Evolutionary conservation across 2,329 filamentous ascomycete species (phyloP).

Genomic region (Colletotrichum sp.): DNA sequence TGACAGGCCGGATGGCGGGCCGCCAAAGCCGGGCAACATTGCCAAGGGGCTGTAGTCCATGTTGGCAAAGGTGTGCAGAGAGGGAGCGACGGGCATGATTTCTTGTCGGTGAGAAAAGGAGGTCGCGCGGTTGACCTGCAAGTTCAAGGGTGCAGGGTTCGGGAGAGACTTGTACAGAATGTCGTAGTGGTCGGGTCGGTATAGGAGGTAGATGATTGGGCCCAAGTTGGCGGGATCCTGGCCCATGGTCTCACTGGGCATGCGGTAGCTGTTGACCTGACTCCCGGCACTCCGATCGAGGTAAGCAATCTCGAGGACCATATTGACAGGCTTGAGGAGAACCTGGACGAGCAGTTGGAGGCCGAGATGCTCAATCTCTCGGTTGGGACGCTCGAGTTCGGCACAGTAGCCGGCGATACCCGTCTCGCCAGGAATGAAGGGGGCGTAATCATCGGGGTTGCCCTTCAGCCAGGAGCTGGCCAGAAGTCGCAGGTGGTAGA

Average conservation of each 20-base stretch:
- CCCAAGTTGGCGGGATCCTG: conserved; percentile 48
- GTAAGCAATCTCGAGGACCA: conserved; percentile 88
- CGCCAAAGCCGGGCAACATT: conserved; percentile 51
- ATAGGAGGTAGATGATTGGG: conserved; percentile 63
- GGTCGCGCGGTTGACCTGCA: conserved; percentile 61
- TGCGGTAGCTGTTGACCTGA: conserved; percentile 74
- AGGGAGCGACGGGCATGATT: conserved; percentile 43
- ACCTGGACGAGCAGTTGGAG: conserved; percentile 78
- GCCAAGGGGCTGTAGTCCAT: conserved; percentile 48
- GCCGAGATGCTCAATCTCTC: conserved; percentile 92
- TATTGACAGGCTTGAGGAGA: conserved; percentile 77
- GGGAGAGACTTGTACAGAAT: conserved; percentile 73
- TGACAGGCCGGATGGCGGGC: conserved; percentile 31
- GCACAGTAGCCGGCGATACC: conserved; percentile 72
- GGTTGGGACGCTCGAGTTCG: conserved; percentile 74
- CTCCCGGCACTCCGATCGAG: conserved; percentile 84
- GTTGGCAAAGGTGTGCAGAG: conserved; percentile 45
- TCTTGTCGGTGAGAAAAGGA: conserved; percentile 50
- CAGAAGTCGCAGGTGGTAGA: conserved; percentile 84
- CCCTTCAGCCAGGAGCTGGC: conserved; percentile 85
- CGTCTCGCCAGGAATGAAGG: conserved; percentile 68
- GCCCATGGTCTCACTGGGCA: conserved; percentile 59
- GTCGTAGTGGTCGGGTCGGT: conserved; percentile 87
- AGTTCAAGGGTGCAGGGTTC: conserved; percentile 31
- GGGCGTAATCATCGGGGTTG: conserved; percentile 70